Conservation (phyloP, 75 land plant species). For the Ceratopteris richardii region DNA sequence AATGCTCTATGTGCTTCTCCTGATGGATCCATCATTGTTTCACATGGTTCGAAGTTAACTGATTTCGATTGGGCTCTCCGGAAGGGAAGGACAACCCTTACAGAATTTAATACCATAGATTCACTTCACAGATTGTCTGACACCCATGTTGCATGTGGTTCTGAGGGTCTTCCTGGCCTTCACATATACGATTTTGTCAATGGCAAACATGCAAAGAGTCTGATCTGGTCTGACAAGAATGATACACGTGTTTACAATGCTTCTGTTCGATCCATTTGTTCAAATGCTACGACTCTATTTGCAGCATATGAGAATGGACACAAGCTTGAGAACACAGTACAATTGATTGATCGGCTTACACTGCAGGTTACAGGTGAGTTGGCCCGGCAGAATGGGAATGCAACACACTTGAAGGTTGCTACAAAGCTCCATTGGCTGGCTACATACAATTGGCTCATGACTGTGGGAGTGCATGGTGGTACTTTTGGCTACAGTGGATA, state of each 20-base stretch:
- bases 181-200: conserved; percentile 53
- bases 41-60: conserved; percentile 79
- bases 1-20: conserved; percentile 40
- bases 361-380: conserved; percentile 39
- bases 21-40: conserved; percentile 62
- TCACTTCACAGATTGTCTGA: conserved; percentile 37
- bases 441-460: conserved; percentile 37
- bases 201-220: conserved; percentile 34
- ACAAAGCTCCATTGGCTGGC: conserved; percentile 48
- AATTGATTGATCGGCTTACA: conserved; percentile 46
- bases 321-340: conserved; percentile 49
- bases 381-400: conserved; percentile 50
- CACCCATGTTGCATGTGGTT: conserved; percentile 52
- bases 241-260: conserved; percentile 69
- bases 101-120: conserved; percentile 57
- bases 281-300: conserved; percentile 28
- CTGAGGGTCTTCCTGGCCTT: conserved; percentile 48
- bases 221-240: conserved; percentile 55
- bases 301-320: conserved; percentile 70
- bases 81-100: conserved; percentile 46
- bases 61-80: conserved; percentile 61
- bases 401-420: conserved; percentile 42
- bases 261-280: conserved; percentile 32
- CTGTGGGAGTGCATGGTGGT: conserved; percentile 46
- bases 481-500: conserved; percentile 87